Conservation (phyloP, 2,329 filamentous ascomycete genomes). For the Mycocentrospora acerina region DNA sequence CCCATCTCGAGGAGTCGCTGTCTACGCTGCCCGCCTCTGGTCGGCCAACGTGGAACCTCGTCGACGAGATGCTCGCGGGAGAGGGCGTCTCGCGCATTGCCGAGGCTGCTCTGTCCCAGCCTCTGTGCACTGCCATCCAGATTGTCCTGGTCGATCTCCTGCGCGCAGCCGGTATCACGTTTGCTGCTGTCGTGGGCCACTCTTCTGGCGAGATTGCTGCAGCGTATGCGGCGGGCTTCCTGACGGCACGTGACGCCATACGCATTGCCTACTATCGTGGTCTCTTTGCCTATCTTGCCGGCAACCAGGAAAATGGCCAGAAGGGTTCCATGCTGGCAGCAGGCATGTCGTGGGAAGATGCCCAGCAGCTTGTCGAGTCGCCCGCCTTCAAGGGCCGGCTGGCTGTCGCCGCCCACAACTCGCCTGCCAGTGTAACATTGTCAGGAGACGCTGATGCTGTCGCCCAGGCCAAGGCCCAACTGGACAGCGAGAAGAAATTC, state of each 20-base stretch:
- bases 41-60: slow-evolving; percentile 11
- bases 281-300: slow-evolving; percentile 1
- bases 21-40: slow-evolving; percentile 1
- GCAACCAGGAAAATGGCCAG: not conserved
- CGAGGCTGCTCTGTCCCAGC: slow-evolving; percentile 22
- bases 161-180: slow-evolving; percentile 7
- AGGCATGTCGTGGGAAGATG: slow-evolving; percentile 5
- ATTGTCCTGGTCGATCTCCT: slow-evolving; percentile 17
- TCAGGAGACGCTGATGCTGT: slow-evolving; percentile 19
- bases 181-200: slow-evolving; percentile 37
- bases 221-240: slow-evolving; percentile 36
- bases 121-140: slow-evolving; percentile 26
- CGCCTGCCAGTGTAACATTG: slow-evolving; percentile 20
- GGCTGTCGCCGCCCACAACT: slow-evolving; percentile 19
- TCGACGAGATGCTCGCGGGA: slow-evolving; percentile 11
- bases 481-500: too few species aligned
- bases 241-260: slow-evolving; percentile 20
- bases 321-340: slow-evolving; percentile 17
- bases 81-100: slow-evolving; percentile 9
- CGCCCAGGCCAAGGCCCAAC: too few species aligned
- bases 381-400: too few species aligned
- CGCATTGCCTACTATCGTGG: slow-evolving; percentile 18
- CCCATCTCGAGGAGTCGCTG: too few species aligned
- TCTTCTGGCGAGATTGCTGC: slow-evolving; percentile 47
- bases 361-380: slow-evolving; percentile 1